phyloP scores from a whole-genome alignment of 352 stramenopile genomes.

The Pythium plurisporium region DNA sequence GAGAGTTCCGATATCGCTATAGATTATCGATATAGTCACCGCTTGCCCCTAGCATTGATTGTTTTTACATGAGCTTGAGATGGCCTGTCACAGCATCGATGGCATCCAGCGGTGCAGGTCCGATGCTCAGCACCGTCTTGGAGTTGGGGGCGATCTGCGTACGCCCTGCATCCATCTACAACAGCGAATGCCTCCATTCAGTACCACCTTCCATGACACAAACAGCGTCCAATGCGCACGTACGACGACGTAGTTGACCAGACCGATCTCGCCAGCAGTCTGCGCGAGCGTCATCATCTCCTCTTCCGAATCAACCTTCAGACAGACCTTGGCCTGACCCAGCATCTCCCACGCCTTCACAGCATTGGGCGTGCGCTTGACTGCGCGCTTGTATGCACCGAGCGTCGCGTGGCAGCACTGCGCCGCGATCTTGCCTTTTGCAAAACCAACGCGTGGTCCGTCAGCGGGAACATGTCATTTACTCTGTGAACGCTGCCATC shows the following conservation, averaged over 20 bases:
- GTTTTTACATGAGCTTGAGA: slow-evolving; percentile 84
- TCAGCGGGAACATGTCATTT: too few relatives aligned
- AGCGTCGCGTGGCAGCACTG: slow-evolving; percentile 91
- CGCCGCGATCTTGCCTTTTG: slow-evolving; percentile 84
- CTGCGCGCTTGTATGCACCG: slow-evolving; percentile 92
- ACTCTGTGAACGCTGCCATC: too few relatives aligned
- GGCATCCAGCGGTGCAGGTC: slow-evolving; percentile 56
- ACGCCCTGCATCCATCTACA: slow-evolving; percentile 67
- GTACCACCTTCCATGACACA: background rate
- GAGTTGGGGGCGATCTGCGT: slow-evolving; percentile 83
- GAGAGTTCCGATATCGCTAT: too few relatives aligned
- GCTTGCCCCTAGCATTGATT: too few relatives aligned
- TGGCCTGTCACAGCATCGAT: slow-evolving; percentile 75
- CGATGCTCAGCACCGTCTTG: slow-evolving; percentile 84
- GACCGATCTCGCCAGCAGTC: slow-evolving; percentile 49
- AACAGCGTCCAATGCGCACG: background rate
- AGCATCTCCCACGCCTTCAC: slow-evolving; percentile 77
- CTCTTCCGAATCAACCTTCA: slow-evolving; percentile 84
- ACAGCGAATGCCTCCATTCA: background rate
- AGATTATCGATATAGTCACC: background rate
- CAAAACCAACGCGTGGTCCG: too few relatives aligned
- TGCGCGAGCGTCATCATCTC: slow-evolving; percentile 70
- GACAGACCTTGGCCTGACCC: slow-evolving; percentile 80
- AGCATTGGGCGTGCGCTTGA: slow-evolving; percentile 66
- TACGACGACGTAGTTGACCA: slow-evolving; percentile 84